Evolutionary conservation across 2,329 filamentous ascomycete genomes (phyloP), one percentile per base, ranked within the genome.

Genomic region (Calonectria honghensis): DNA sequence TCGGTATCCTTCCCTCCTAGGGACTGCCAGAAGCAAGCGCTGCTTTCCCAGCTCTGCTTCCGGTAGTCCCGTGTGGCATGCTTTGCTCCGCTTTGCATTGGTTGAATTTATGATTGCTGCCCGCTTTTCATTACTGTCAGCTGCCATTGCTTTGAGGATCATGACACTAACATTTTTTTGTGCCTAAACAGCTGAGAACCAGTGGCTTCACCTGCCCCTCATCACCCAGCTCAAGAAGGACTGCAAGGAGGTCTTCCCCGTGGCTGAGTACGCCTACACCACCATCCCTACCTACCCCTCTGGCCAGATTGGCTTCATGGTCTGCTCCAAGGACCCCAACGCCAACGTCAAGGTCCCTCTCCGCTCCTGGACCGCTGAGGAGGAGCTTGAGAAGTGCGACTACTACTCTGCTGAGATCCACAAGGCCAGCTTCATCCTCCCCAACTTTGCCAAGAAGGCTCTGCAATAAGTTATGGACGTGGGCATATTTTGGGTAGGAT

Each of bases 231-330:
- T 99, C 84, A 98, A 98, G 93, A 96, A 98, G 91, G 92, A 96
- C 84, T 98, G 96, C 94, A 94, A 94, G 87, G 94, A 97, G 87
- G 95, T 99, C 87, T 99, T 99, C 93, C 96, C 97, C 79, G 95
- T 95, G 77, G 97, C 94, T 86, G 97, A 99, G 89, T 99, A 98
- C 89, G 97, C 95, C 82, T 99, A 98, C 92, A 98, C 96, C 84
- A 98, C 96, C 83, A 99, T 99, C 87, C 97, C 97, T 74, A 99
- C 97, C 85, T 99, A 99, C 91, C 97, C 97, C 79, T 98, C 95
- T 72, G 97, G 97, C 85, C 97, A 99, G 90, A 99, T 99, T 84
- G 97, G 97, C 85, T 99, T 99, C 93, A 98, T 99, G 96, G 95
- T 99, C 85, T 98, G 97, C 93, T 95, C 91, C 93, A 98, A 99